Conservation (phyloP, 768 basidiomycete genomes). For the Auricularia heimuer region DNA sequence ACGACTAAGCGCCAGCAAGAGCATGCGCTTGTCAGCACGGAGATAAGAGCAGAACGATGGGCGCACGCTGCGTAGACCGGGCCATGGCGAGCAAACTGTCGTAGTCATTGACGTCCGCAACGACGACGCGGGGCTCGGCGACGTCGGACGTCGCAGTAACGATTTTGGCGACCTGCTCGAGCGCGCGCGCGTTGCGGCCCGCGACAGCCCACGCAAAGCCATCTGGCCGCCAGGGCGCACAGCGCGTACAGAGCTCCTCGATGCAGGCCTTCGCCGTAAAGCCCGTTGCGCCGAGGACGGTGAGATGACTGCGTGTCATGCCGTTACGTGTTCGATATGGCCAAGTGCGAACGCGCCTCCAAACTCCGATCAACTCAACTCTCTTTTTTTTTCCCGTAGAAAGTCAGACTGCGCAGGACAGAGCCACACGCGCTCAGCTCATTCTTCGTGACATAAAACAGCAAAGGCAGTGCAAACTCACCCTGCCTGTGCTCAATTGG, state of each 20-base stretch:
- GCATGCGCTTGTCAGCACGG: background rate
- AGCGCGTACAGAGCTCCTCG: background rate
- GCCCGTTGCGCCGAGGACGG: slow-evolving; percentile 6
- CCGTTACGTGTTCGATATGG: too few relatives aligned
- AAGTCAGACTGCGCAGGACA: too few relatives aligned
- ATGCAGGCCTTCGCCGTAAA: slow-evolving; percentile 4
- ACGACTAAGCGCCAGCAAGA: slow-evolving; percentile 1
- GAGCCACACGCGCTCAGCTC: too few relatives aligned
- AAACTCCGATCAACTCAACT: too few relatives aligned
- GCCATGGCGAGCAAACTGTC: slow-evolving; percentile 4
- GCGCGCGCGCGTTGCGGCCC: slow-evolving; percentile 2
- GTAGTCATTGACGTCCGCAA: slow-evolving; percentile 2
- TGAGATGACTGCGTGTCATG: background rate
- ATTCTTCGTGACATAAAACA: too few relatives aligned
- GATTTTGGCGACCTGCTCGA: background rate
- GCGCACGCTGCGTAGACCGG: slow-evolving; percentile 2
- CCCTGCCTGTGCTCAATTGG: too few relatives aligned
- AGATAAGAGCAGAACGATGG: background rate
- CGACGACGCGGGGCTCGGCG: slow-evolving; percentile 4
- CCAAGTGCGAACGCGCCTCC: too few relatives aligned
- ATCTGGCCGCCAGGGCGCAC: background rate
- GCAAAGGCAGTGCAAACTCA: too few relatives aligned
- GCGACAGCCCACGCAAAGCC: slow-evolving; percentile 6
- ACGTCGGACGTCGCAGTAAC: background rate
- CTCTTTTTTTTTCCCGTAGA: too few relatives aligned